phyloP scores from a whole-genome alignment of 495 filamentous ascomycete species.

The Friedmanniomyces simplex region DNA sequence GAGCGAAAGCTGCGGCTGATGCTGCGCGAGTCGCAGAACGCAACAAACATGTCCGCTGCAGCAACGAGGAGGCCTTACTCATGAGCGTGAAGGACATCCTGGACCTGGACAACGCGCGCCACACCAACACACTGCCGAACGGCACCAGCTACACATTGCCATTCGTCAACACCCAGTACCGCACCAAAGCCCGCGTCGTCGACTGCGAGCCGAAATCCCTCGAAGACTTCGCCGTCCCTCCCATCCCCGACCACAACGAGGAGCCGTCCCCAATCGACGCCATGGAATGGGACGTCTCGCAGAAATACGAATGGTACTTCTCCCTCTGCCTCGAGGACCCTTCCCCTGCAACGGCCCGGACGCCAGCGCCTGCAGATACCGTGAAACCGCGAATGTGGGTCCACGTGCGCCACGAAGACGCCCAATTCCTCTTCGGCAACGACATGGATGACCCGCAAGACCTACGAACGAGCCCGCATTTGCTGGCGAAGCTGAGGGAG shows the following conservation, averaged over 20 bases:
- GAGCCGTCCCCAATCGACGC: conserved; percentile 12
- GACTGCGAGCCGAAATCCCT: conserved; percentile 68
- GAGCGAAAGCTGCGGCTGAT: conserved; percentile 29
- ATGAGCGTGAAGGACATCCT: conserved; percentile 43
- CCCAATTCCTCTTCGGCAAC: conserved; percentile 19
- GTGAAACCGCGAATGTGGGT: conserved; percentile 2
- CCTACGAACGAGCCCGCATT: conserved; percentile 41
- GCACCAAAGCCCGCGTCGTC: conserved; percentile 58
- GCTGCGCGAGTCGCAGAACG: neutral
- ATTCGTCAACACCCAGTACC: conserved; percentile 68
- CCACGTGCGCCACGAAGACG: conserved; percentile 11
- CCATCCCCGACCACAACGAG: conserved; percentile 14
- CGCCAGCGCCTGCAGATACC: neutral
- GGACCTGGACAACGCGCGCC: conserved; percentile 29
- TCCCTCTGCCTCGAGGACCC: conserved; percentile 26
- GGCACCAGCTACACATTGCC: conserved; percentile 43
- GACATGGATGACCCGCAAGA: conserved; percentile 14
- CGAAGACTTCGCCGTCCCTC: conserved; percentile 53
- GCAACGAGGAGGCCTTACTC: conserved; percentile 31
- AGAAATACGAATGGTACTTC: conserved; percentile 31
- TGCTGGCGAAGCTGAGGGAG: conserved; percentile 48
- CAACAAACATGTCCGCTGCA: conserved; percentile 24
- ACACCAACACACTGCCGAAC: conserved; percentile 29
- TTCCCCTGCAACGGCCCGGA: neutral
- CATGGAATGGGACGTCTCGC: conserved; percentile 20